phyloP scores from a whole-genome alignment of 2,329 filamentous ascomycete genomes.

The Aspergillus texensis region DNA sequence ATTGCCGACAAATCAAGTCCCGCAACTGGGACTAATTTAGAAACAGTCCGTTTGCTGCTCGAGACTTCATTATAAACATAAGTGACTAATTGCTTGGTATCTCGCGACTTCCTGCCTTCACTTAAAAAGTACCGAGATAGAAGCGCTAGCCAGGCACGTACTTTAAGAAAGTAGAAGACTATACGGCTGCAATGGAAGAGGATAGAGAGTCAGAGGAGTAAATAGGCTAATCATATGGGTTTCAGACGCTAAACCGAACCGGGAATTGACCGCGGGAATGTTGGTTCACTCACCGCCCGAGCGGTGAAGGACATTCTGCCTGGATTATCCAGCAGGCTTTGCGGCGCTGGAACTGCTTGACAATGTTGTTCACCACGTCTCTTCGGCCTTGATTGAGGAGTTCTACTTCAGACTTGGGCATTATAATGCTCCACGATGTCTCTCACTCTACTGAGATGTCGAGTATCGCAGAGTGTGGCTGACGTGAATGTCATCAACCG shows the following conservation, averaged over 20 bases:
- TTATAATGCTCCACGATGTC: constrained; percentile 23
- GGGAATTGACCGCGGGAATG: not conserved
- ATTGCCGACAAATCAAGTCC: not conserved
- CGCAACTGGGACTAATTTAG: not conserved
- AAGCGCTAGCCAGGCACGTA: not conserved
- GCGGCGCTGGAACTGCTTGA: not conserved
- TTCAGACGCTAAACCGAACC: not conserved
- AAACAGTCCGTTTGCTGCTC: not conserved
- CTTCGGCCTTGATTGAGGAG: not conserved
- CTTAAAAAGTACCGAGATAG: not conserved
- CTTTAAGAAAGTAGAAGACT: not conserved
- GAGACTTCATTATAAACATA: not conserved
- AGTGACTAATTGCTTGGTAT: not conserved
- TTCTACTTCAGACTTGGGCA: constrained; percentile 6
- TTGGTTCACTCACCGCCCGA: not conserved
- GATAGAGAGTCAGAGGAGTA: not conserved
- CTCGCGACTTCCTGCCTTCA: not conserved
- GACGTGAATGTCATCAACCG: constrained; percentile 2
- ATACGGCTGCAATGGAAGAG: not conserved
- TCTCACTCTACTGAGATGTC: constrained; percentile 26
- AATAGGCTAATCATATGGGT: not conserved
- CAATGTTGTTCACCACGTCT: not conserved
- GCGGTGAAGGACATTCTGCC: constrained; percentile 5
- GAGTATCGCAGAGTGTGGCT: constrained; percentile 12
- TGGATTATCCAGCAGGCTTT: constrained; percentile 13